phyloP scores from a whole-genome alignment of 768 basidiomycete species.

The Mrakia gelida region DNA sequence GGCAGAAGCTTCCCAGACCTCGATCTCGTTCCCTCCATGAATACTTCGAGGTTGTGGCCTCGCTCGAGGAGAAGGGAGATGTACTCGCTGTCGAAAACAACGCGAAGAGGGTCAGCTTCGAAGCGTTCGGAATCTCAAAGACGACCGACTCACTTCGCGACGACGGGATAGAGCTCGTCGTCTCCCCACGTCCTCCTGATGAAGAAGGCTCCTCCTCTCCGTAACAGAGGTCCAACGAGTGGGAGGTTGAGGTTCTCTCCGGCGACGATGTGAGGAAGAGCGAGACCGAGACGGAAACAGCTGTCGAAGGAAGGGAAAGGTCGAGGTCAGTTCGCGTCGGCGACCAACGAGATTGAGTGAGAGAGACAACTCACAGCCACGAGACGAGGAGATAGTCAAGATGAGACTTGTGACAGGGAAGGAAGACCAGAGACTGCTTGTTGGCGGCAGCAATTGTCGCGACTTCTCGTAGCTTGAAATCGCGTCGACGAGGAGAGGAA shows the following conservation, averaged over 20 bases:
- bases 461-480: conserved; percentile 34
- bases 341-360: background rate
- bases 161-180: conserved; percentile 9
- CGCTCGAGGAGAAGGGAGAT: conserved; percentile 36
- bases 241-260: conserved; percentile 40
- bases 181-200: conserved; percentile 31
- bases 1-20: conserved; percentile 37
- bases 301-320: background rate
- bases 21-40: conserved; percentile 35
- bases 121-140: background rate
- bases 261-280: conserved; percentile 38
- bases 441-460: conserved; percentile 33
- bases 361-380: background rate
- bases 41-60: conserved; percentile 35
- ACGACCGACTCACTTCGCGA: conserved; percentile 14
- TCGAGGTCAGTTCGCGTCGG: background rate
- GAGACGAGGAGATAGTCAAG: conserved; percentile 33
- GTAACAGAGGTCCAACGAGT: conserved; percentile 33
- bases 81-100: conserved; percentile 34
- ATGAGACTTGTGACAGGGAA: conserved; percentile 38
- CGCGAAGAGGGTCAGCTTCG: conserved; percentile 5
- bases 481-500: background rate
- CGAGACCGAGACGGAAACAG: conserved; percentile 36
- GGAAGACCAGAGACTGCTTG: conserved; percentile 36
- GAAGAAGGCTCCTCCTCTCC: conserved; percentile 37